phyloP scores from a whole-genome alignment of 2,329 filamentous ascomycete species.

The Didymella exigua region DNA sequence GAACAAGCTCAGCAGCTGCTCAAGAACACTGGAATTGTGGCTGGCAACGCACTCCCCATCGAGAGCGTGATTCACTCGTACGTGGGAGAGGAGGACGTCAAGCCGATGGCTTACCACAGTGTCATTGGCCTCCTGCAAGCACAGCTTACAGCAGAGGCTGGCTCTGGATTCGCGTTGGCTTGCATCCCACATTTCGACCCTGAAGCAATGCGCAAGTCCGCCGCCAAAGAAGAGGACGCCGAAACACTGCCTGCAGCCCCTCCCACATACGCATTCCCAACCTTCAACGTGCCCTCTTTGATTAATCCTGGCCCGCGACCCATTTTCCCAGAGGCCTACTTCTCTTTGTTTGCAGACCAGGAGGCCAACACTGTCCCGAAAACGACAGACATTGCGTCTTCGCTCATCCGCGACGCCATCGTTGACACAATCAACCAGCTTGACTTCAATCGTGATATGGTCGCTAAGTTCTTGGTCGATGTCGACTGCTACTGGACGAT shows the following conservation, averaged over 20 bases:
- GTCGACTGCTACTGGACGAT: constrained; percentile 93
- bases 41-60: constrained; percentile 82
- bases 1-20: constrained; percentile 77
- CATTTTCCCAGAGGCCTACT: constrained; percentile 90
- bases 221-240: constrained; percentile 56
- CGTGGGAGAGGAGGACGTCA: constrained; percentile 65
- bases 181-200: constrained; percentile 63
- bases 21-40: constrained; percentile 94
- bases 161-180: constrained; percentile 74
- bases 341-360: constrained; percentile 88
- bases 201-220: constrained; percentile 59
- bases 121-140: constrained; percentile 82
- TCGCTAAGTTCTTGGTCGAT: constrained; percentile 89
- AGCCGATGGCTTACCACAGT: constrained; percentile 69
- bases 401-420: constrained; percentile 81
- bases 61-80: constrained; percentile 89
- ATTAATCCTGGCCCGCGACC: constrained; percentile 75
- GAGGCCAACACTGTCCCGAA: constrained; percentile 88
- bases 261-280: constrained; percentile 76
- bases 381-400: constrained; percentile 75
- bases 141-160: constrained; percentile 79
- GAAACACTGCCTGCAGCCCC: constrained; percentile 58
- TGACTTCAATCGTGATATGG: constrained; percentile 86
- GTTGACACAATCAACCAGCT: constrained; percentile 93
- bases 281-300: constrained; percentile 74